phyloP scores from a whole-genome alignment of 805 yeast species.

The Candida multigemmis region DNA sequence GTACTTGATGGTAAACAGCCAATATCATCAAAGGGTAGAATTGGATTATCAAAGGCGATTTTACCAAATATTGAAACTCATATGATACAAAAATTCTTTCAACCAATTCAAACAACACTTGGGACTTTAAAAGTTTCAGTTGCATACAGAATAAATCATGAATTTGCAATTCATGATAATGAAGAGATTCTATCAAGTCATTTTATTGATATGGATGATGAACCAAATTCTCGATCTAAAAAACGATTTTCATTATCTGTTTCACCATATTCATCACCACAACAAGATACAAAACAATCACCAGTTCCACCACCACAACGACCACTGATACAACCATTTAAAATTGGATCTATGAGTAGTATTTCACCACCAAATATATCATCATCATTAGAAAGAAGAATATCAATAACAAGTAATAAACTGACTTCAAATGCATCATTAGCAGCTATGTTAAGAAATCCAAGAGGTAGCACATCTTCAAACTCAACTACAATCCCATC shows the following conservation, averaged over 20 bases:
- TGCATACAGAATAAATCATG: constrained; percentile 65
- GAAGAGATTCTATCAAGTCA: constrained; percentile 57
- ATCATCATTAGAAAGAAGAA: constrained; percentile 25
- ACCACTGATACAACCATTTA: constrained; percentile 49
- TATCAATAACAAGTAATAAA: constrained; percentile 35
- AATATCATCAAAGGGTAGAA: constrained; percentile 71
- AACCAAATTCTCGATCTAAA: constrained; percentile 2
- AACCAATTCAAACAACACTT: constrained; percentile 64
- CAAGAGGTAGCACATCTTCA: constrained; percentile 36
- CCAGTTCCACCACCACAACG: constrained; percentile 8
- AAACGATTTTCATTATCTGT: constrained; percentile 10
- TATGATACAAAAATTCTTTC: constrained; percentile 51
- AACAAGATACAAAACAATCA: constrained; percentile 4
- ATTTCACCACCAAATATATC: constrained; percentile 29
- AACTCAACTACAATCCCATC: constrained; percentile 14
- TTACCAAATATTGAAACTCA: constrained; percentile 41
- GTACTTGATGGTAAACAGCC: constrained; percentile 71
- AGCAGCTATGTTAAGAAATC: constrained; percentile 43
- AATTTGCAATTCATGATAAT: constrained; percentile 58
- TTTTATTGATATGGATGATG: constrained; percentile 38
- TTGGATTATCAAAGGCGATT: constrained; percentile 70
- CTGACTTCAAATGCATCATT: constrained; percentile 46
- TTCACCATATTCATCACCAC: constrained; percentile 16
- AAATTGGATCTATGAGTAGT: constrained; percentile 48
- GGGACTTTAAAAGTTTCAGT: constrained; percentile 73